A percentile compares a stretch with the other conserved stretches of the same genome.
Evolutionary conservation across 2,329 filamentous ascomycete genomes (phyloP).

Genomic region (Clathrospora elynae): DNA sequence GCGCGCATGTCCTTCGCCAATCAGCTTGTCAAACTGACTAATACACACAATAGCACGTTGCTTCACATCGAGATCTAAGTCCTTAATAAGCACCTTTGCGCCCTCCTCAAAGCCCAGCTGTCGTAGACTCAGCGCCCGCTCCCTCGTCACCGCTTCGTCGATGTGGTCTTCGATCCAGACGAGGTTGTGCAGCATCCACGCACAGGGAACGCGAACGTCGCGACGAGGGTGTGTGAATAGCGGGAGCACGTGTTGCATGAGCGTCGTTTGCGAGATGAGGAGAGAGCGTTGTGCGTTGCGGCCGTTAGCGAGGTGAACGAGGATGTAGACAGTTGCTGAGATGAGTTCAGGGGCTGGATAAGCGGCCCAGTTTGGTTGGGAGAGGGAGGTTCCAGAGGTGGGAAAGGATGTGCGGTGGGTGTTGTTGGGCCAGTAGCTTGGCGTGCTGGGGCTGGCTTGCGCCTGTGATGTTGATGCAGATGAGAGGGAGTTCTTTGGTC

Average conservation of each 20-base stretch:
- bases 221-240: slow-evolving; percentile 75
- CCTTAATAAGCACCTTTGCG: slow-evolving; percentile 65
- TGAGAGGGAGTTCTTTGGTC: slow-evolving; percentile 50
- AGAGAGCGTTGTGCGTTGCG: slow-evolving; percentile 74
- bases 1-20: slow-evolving; percentile 12
- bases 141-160: slow-evolving; percentile 68
- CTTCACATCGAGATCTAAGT: slow-evolving; percentile 77
- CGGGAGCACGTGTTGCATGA: slow-evolving; percentile 73
- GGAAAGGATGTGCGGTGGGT: slow-evolving; percentile 63
- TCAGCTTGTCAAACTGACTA: slow-evolving; percentile 58
- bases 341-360: slow-evolving; percentile 66
- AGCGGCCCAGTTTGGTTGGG: slow-evolving; percentile 52
- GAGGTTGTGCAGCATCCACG: slow-evolving; percentile 84
- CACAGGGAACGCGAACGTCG: slow-evolving; percentile 76
- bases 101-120: slow-evolving; percentile 72
- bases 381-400: slow-evolving; percentile 21
- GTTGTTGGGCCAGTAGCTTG: slow-evolving; percentile 61
- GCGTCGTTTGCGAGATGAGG: slow-evolving; percentile 69
- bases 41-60: slow-evolving; percentile 82
- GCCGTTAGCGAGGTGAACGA: slow-evolving; percentile 88
- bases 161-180: slow-evolving; percentile 77
- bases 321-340: slow-evolving; percentile 75
- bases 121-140: slow-evolving; percentile 71
- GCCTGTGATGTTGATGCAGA: slow-evolving; percentile 10
- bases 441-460: slow-evolving; percentile 20